Evolutionary conservation across 2,329 filamentous ascomycete genomes (phyloP).

Genomic region (Nemania serpens): DNA sequence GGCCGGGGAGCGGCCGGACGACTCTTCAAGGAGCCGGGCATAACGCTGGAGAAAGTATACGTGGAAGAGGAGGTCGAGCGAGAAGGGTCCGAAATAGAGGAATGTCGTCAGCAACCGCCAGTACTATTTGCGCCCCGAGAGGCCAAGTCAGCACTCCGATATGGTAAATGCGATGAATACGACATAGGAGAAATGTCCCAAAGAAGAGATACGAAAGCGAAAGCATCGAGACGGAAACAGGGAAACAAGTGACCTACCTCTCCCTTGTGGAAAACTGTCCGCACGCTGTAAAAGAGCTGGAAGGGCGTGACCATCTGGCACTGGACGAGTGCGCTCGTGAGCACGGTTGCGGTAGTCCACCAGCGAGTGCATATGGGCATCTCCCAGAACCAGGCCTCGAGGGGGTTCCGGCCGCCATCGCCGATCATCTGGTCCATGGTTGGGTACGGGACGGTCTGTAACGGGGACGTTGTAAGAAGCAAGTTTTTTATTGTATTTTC

Average conservation of each 20-base stretch:
- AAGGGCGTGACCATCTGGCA: conserved; percentile 91
- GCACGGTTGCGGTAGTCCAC: conserved; percentile 93
- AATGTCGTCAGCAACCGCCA: conserved; percentile 97
- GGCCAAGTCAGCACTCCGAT: conserved; percentile 22
- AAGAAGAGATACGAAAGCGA: not conserved
- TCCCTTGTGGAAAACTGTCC: conserved; percentile 86
- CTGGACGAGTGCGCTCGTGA: conserved; percentile 87
- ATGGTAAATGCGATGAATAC: not conserved
- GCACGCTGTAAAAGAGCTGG: conserved; percentile 95
- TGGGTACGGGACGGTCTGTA: conserved; percentile 2
- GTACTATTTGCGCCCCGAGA: conserved; percentile 62
- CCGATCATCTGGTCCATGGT: conserved; percentile 63
- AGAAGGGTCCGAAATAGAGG: conserved; percentile 94
- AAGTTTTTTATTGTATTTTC: too few relatives aligned
- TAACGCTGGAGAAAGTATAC: conserved; percentile 98
- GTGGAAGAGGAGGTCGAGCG: conserved; percentile 92
- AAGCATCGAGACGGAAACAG: not conserved
- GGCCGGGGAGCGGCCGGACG: conserved; percentile 86
- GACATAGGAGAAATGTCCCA: not conserved
- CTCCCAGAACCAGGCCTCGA: conserved; percentile 98
- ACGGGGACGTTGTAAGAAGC: too few relatives aligned
- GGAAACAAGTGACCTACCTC: conserved; percentile 67
- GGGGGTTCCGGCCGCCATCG: conserved; percentile 69
- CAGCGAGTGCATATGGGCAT: conserved; percentile 95
- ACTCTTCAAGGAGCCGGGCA: conserved; percentile 91